A percentile compares a stretch with the other conserved stretches of the same genome.
phyloP scores from a whole-genome alignment of 768 basidiomycete species.

The Nevesoporus exiguus region DNA sequence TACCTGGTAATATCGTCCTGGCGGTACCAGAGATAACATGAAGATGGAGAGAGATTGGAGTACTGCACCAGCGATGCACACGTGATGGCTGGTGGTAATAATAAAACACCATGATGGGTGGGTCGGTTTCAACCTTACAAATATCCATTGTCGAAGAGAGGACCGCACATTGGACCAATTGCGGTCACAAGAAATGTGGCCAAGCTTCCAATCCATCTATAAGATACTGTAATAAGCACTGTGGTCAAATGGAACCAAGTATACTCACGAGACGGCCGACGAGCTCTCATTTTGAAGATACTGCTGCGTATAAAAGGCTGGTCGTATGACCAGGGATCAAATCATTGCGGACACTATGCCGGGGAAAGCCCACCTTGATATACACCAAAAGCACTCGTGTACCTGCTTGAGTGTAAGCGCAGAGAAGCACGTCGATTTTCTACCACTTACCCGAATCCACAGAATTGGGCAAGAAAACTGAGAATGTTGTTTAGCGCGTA shows the following conservation, averaged over 20 bases:
- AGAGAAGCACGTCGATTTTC: background rate
- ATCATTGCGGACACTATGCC: background rate
- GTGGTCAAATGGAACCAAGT: too few relatives aligned
- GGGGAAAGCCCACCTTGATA: slow-evolving; percentile 20
- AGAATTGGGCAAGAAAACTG: slow-evolving; percentile 28
- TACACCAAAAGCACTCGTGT: slow-evolving; percentile 24
- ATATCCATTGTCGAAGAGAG: slow-evolving; percentile 26
- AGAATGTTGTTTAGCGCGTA: background rate
- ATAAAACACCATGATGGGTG: background rate
- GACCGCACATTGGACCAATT: slow-evolving; percentile 24
- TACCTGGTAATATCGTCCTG: slow-evolving; percentile 37
- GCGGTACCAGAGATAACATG: slow-evolving; percentile 36
- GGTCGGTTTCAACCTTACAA: slow-evolving; percentile 17
- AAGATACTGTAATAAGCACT: background rate
- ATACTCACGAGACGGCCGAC: slow-evolving; percentile 24
- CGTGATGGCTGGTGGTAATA: slow-evolving; percentile 5
- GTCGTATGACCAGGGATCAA: background rate
- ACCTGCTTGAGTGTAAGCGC: slow-evolving; percentile 6
- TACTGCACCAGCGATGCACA: slow-evolving; percentile 25
- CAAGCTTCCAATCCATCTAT: slow-evolving; percentile 29
- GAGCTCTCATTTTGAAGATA: slow-evolving; percentile 21
- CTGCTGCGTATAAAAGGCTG: slow-evolving; percentile 23
- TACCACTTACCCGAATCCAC: slow-evolving; percentile 23
- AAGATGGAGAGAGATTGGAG: slow-evolving; percentile 33
- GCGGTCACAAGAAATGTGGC: slow-evolving; percentile 14